These are phyloP conservation scores for Suillus alpinus DNA, from an alignment of 768 basidiomycete genomes.

Conservation along the genomic window DNA sequence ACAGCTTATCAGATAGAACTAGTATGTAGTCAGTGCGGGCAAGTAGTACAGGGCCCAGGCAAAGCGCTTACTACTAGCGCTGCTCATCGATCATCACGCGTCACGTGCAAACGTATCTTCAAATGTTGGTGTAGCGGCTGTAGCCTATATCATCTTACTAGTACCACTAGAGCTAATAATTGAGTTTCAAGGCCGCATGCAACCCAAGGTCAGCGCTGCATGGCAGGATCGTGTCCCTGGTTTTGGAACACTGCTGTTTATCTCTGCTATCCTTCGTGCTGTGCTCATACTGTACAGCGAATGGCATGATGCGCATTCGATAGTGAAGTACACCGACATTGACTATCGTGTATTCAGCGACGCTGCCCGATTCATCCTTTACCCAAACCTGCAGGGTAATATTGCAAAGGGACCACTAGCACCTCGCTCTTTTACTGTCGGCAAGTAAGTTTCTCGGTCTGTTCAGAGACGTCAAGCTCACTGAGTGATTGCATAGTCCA, in stretches of 20 bases:
- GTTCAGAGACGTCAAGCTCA: slow-evolving; percentile 8
- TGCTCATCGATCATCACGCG: no score
- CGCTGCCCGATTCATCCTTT: slow-evolving; percentile 70
- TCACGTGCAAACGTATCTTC: not conserved
- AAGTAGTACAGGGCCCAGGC: no score
- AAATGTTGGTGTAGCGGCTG: no score
- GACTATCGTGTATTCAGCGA: slow-evolving; percentile 97
- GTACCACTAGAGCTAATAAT: no score
- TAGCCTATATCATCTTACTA: no score
- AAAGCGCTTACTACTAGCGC: no score
- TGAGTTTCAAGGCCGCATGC: not conserved
- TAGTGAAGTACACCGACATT: slow-evolving; percentile 96
- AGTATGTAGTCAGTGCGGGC: no score
- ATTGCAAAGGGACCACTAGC: slow-evolving; percentile 61
- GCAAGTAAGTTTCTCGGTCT: slow-evolving; percentile 63
- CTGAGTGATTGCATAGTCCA: slow-evolving; percentile 50
- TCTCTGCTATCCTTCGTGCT: slow-evolving; percentile 60
- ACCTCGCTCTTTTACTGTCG: slow-evolving; percentile 43
- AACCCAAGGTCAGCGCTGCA: not conserved
- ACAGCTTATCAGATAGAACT: no score
- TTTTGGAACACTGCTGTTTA: slow-evolving; percentile 51
- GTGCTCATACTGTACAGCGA: slow-evolving; percentile 81
- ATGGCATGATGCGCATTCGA: slow-evolving; percentile 81
- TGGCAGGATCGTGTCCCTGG: slow-evolving; percentile 24
- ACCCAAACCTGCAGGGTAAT: slow-evolving; percentile 45